A percentile compares a stretch with the other conserved stretches of the same genome.
Conservation (phyloP, 2,329 filamentous ascomycete species). For the Claviceps paspali region DNA sequence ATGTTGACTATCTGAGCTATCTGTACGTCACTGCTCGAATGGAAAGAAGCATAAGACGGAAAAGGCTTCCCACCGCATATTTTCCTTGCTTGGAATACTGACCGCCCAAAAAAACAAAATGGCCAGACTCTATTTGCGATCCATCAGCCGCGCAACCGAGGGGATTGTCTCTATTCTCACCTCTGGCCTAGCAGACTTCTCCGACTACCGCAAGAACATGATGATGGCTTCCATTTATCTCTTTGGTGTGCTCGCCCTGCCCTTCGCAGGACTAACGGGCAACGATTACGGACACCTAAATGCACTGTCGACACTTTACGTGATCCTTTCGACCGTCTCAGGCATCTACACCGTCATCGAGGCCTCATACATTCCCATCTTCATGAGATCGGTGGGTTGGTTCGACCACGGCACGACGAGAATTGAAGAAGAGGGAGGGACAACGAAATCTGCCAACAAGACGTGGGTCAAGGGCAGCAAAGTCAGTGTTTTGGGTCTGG, state of each 20-base stretch:
- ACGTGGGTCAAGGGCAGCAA: conserved; percentile 8
- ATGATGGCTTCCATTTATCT: conserved; percentile 11
- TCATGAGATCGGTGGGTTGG: conserved; percentile 10
- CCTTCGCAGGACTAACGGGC: conserved; percentile 8
- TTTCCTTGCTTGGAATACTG: not conserved
- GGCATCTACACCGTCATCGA: conserved; percentile 9
- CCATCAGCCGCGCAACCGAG: conserved; percentile 8
- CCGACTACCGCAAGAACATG: conserved; percentile 10
- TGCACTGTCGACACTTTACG: conserved; percentile 7
- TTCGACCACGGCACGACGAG: not conserved
- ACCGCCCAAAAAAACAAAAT: not conserved
- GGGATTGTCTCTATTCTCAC: conserved; percentile 9
- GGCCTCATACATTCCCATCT: conserved; percentile 10
- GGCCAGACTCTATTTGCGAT: conserved; percentile 8
- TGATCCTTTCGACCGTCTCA: conserved; percentile 7
- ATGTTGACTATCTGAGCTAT: conserved; percentile 11
- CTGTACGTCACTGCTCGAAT: conserved; percentile 4
- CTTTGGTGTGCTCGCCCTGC: conserved; percentile 8
- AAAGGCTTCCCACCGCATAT: not conserved
- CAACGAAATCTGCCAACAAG: not conserved
- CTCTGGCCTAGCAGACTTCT: conserved; percentile 9
- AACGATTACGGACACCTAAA: conserved; percentile 8
- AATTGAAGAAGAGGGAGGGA: conserved; percentile 1
- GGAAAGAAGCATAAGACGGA: not conserved
- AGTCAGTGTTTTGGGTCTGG: conserved; percentile 8